Evolutionary conservation across 1,284 basidiomycete species (phyloP).

Genomic region (Leccinum solheimii): DNA sequence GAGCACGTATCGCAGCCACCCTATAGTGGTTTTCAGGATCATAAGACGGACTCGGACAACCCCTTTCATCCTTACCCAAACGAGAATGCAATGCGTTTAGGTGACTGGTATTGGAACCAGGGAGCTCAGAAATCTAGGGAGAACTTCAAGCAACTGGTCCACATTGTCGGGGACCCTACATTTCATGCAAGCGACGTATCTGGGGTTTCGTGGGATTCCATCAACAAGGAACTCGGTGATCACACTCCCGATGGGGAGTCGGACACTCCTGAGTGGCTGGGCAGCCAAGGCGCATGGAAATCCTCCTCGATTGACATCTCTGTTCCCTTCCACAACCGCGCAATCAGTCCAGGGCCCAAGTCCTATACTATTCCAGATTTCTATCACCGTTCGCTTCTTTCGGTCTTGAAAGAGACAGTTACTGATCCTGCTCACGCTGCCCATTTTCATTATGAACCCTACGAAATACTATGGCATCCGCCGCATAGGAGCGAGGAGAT

Average conservation of each 20-base stretch:
- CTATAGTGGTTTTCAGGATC: not conserved
- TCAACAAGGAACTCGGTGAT: not conserved
- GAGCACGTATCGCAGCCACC: not conserved
- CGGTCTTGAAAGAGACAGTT: not conserved
- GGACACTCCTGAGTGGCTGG: not conserved
- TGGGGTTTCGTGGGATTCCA: not conserved
- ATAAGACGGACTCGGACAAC: not conserved
- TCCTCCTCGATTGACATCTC: not conserved
- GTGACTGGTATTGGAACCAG: constrained; percentile 2
- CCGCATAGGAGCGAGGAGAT: not conserved
- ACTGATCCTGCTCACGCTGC: not conserved
- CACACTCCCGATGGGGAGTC: not conserved
- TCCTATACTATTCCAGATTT: not conserved
- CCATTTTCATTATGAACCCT: not conserved
- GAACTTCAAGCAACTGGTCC: not conserved
- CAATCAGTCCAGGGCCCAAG: not conserved
- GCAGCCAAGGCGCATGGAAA: not conserved
- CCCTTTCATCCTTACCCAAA: constrained; percentile 11
- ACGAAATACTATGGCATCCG: not conserved
- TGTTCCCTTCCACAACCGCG: not conserved
- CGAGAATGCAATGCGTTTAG: not conserved
- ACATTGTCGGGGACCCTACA: not conserved
- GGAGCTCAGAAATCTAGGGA: not conserved
- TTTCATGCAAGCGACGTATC: not conserved
- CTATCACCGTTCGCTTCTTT: not conserved